Conservation (phyloP, 352 stramenopile species). For the Globisporangium irregulare region DNA sequence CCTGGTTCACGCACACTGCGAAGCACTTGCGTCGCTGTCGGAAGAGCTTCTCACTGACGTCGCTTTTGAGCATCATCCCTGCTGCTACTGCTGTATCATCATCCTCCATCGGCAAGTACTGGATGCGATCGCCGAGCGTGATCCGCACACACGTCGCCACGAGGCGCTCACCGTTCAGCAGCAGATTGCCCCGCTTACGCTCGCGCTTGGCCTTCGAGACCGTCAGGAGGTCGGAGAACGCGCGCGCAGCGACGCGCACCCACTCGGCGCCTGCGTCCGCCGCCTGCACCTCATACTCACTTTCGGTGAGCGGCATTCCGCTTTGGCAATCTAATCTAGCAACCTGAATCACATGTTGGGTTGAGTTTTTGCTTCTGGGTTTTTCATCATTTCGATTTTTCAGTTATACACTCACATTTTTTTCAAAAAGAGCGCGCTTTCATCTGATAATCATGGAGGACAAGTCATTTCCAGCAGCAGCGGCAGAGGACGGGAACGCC, state of each 20-base stretch:
- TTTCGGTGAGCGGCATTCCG: background rate
- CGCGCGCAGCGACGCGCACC: slow-evolving; percentile 51
- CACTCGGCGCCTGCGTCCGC: slow-evolving; percentile 24
- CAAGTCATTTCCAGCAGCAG: background rate
- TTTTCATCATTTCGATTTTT: background rate
- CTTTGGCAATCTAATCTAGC: too few species aligned
- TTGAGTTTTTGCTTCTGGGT: background rate
- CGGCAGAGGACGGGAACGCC: background rate
- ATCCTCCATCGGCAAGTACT: slow-evolving; percentile 11
- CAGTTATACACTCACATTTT: background rate
- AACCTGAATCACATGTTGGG: too few species aligned
- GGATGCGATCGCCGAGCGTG: slow-evolving; percentile 30
- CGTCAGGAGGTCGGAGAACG: slow-evolving; percentile 41
- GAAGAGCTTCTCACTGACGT: background rate
- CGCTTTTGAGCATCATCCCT: background rate
- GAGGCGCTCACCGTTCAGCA: slow-evolving; percentile 38
- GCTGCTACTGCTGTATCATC: background rate
- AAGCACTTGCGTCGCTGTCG: slow-evolving; percentile 27
- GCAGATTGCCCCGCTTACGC: slow-evolving; percentile 32
- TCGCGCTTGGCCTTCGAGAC: slow-evolving; percentile 69
- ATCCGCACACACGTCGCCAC: slow-evolving; percentile 33
- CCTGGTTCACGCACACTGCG: slow-evolving; percentile 40
- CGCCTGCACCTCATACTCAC: slow-evolving; percentile 5
- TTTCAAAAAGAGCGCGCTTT: background rate
- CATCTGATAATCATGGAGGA: background rate